These are phyloP conservation scores for Hypoxylon rickii DNA, from an alignment of 495 filamentous ascomycete genomes.

Conservation along the genomic window DNA sequence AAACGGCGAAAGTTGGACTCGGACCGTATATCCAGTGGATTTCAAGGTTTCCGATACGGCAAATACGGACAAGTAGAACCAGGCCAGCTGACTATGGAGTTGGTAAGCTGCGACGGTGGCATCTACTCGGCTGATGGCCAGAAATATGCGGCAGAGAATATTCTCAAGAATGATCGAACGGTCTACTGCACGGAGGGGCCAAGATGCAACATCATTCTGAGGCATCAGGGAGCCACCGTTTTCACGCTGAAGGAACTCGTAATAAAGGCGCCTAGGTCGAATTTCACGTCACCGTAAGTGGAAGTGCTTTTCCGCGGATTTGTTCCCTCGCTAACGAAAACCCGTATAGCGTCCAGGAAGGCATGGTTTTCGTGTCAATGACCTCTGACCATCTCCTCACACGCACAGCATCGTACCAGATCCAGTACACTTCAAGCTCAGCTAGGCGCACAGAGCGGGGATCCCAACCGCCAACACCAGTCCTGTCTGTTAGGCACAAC, in stretches of 20 bases:
- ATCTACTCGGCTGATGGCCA: slow-evolving; percentile 64
- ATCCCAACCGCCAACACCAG: slow-evolving; percentile 38
- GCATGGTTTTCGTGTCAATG: slow-evolving; percentile 93
- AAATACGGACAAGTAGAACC: slow-evolving; percentile 82
- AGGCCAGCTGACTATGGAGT: slow-evolving; percentile 79
- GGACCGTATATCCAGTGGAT: slow-evolving; percentile 57
- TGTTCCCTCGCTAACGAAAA: slow-evolving; percentile 29
- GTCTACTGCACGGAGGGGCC: slow-evolving; percentile 89
- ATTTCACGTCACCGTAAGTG: slow-evolving; percentile 85
- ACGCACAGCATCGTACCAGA: slow-evolving; percentile 75
- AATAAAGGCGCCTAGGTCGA: slow-evolving; percentile 81
- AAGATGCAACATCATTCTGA: slow-evolving; percentile 81
- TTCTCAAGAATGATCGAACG: slow-evolving; percentile 76
- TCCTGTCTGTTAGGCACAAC: slow-evolving; percentile 52
- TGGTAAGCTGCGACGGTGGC: slow-evolving; percentile 88
- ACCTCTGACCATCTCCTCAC: slow-evolving; percentile 71
- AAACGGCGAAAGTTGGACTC: slow-evolving; percentile 80
- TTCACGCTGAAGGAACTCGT: slow-evolving; percentile 84
- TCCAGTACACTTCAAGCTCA: slow-evolving; percentile 59
- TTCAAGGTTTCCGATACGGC: slow-evolving; percentile 73
- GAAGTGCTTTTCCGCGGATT: slow-evolving; percentile 5
- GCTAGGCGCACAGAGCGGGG: slow-evolving; percentile 31
- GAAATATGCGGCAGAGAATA: slow-evolving; percentile 74
- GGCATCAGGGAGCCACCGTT: slow-evolving; percentile 74
- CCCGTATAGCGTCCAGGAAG: slow-evolving; percentile 76